Evolutionary conservation across 1,284 basidiomycete genomes (phyloP).

Genomic region (Puccinia hordei): DNA sequence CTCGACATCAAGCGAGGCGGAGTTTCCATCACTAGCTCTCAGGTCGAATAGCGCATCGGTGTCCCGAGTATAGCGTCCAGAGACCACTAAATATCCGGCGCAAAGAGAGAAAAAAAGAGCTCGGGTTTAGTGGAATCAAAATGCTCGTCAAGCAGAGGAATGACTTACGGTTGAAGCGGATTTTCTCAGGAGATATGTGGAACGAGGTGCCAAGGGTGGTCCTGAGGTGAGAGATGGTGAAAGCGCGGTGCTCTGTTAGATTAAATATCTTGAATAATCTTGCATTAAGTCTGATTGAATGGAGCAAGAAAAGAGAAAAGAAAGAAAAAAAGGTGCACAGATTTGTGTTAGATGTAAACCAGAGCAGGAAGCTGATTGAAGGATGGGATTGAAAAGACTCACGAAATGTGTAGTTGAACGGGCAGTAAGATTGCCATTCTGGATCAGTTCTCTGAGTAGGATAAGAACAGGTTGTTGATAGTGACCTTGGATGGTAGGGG

Average conservation of each 20-base stretch:
- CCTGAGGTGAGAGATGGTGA: constrained; percentile 37
- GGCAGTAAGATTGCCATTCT: background rate
- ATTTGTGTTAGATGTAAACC: background rate
- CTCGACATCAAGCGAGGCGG: constrained; percentile 37
- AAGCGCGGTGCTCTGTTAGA: constrained; percentile 30
- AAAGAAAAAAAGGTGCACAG: no score
- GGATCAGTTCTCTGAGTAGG: background rate
- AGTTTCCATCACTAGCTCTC: constrained; percentile 45
- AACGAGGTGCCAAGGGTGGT: constrained; percentile 13
- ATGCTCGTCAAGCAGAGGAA: background rate
- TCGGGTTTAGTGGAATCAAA: background rate
- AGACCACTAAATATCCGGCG: constrained; percentile 24
- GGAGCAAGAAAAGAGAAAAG: background rate
- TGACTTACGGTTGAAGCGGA: constrained; percentile 32
- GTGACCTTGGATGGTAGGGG: background rate
- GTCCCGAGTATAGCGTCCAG: constrained; percentile 32
- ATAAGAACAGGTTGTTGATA: background rate
- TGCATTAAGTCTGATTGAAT: constrained; percentile 8
- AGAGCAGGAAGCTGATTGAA: background rate
- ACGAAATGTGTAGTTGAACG: constrained; percentile 25
- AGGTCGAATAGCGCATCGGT: constrained; percentile 32
- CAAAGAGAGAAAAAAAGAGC: background rate
- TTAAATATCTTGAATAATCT: constrained; percentile 26
- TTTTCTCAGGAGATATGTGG: constrained; percentile 12
- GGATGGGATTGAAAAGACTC: background rate